Base-by-base conservation (phyloP, 2,329 filamentous ascomycete genomes). In the Trichoderma lentiforme region DNA sequence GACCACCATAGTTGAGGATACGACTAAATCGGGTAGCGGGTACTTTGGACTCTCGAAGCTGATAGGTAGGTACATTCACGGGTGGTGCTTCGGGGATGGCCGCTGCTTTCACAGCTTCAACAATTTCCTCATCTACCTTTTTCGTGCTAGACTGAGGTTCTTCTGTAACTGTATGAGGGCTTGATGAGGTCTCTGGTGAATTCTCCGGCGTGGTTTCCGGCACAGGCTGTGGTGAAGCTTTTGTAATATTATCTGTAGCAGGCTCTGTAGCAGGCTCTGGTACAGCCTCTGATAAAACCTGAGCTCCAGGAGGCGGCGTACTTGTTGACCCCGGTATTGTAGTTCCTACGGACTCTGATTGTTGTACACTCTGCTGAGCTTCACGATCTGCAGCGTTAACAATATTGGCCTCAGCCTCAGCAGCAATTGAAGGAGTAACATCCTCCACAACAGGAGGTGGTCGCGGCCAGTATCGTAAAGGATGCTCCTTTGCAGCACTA, bases 1-100 rank as follows among this genome's bases (percentile, higher is more conserved):
- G 87, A 0, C 96, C 94, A 71, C 94, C 89, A 79, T 98, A 99
- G 81, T 99, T 97, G 93, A 95, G 98, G 28, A 99, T 84, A 70
- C 96, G 89, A 57, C 95, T 92, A 66, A 99, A 83, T 4, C 96
- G 90, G 8, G 94, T 94, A 0, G 96, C 93, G 1, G 96, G 96
- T 0, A 99, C 95, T 74, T 90, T 91, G 11, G 96, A 99, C 78
- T 98, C 95, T 70, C 92, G 88, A 79, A 99, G 90, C 73, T 92
- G 86, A 78, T 97, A 94, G 36, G 77, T 72, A 66, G 79, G 74
- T 32, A 79, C 72, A 32, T 69, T 47, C n/a, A 43, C 21, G 3
- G 65, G 28, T 6, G 73, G 61, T 74, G 72, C 15, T 21, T 73
- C 69, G 3, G 76, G 74, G 18, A 34, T 58, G 12, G 74, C 47